Conservation (phyloP, 2,329 filamentous ascomycete species). For the Ilyonectria robusta region DNA sequence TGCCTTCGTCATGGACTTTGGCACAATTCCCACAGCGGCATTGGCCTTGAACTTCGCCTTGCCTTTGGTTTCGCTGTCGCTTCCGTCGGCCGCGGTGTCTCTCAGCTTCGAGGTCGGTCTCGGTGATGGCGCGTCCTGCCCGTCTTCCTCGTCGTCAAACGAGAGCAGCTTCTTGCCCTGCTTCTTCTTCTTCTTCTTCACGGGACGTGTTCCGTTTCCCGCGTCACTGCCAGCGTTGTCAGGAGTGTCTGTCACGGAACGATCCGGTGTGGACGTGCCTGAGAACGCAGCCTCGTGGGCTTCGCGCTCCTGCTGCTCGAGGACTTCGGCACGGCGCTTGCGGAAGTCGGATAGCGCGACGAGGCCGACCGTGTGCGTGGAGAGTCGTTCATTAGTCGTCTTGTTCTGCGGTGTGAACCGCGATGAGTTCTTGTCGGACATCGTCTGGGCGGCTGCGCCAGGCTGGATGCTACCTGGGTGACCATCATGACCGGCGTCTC, state of each 20-base stretch:
- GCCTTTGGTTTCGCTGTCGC: slow-evolving; percentile 43
- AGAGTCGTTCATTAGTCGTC: slow-evolving; percentile 85
- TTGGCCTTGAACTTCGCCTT: slow-evolving; percentile 73
- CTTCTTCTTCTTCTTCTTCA: slow-evolving; percentile 61
- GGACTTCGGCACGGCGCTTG: slow-evolving; percentile 93
- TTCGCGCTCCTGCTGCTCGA: slow-evolving; percentile 90
- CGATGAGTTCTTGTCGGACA: slow-evolving; percentile 60
- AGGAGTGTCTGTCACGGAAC: slow-evolving; percentile 64
- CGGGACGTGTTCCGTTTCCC: slow-evolving; percentile 38
- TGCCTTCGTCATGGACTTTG: slow-evolving; percentile 79
- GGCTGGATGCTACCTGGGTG: background rate
- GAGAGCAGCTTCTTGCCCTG: slow-evolving; percentile 66
- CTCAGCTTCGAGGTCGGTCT: slow-evolving; percentile 51
- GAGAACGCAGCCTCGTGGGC: slow-evolving; percentile 73
- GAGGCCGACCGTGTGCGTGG: slow-evolving; percentile 89
- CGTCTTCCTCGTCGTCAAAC: slow-evolving; percentile 78
- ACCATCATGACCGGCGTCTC: background rate
- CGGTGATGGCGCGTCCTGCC: slow-evolving; percentile 60
- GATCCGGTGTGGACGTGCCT: slow-evolving; percentile 63
- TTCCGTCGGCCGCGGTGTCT: slow-evolving; percentile 53
- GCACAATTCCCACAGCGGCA: slow-evolving; percentile 71
- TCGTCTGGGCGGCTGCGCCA: slow-evolving; percentile 37
- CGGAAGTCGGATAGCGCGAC: slow-evolving; percentile 94
- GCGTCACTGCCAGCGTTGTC: slow-evolving; percentile 57
- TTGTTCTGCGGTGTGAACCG: slow-evolving; percentile 84